Percentiles rank a stretch among this genome's conserved stretches.
Conservation (phyloP, 2,329 filamentous ascomycete genomes). For the Nigrograna mackinnonii region DNA sequence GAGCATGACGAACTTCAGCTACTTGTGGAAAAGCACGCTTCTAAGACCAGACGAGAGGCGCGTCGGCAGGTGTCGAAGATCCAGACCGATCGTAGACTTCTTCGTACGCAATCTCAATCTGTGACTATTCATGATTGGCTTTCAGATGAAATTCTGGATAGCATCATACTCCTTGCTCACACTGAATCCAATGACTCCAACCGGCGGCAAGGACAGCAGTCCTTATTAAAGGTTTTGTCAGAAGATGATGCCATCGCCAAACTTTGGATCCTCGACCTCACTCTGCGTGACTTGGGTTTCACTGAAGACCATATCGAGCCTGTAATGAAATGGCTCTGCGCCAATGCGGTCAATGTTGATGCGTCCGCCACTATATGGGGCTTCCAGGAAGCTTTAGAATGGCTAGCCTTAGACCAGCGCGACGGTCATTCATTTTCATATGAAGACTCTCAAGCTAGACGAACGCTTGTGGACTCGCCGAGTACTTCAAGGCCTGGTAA, state of each 20-base stretch:
- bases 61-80: conserved; percentile 75
- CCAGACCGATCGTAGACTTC: conserved; percentile 81
- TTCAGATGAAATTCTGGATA: conserved; percentile 74
- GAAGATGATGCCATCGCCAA: conserved; percentile 81
- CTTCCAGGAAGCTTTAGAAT: conserved; percentile 84
- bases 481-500: conserved; percentile 31
- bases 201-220: conserved; percentile 47
- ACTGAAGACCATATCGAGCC: conserved; percentile 42
- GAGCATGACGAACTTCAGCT: conserved; percentile 89
- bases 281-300: conserved; percentile 71
- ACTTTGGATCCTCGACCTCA: conserved; percentile 82
- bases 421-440: conserved; percentile 74
- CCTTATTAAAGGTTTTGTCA: conserved; percentile 49
- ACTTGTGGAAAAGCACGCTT: conserved; percentile 80
- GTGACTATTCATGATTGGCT: conserved; percentile 79
- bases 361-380: conserved; percentile 73
- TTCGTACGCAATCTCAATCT: conserved; percentile 76
- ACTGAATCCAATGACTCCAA: conserved; percentile 61
- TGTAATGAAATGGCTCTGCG: conserved; percentile 38
- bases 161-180: conserved; percentile 73
- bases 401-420: conserved; percentile 79
- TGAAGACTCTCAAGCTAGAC: conserved; percentile 45
- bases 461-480: conserved; percentile 16
- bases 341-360: conserved; percentile 47
- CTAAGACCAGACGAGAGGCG: conserved; percentile 79